Percentiles rank a stretch among this genome's conserved stretches.
Conservation (phyloP, 73 alveolate genomes). For the Tetrahymena borealis region DNA sequence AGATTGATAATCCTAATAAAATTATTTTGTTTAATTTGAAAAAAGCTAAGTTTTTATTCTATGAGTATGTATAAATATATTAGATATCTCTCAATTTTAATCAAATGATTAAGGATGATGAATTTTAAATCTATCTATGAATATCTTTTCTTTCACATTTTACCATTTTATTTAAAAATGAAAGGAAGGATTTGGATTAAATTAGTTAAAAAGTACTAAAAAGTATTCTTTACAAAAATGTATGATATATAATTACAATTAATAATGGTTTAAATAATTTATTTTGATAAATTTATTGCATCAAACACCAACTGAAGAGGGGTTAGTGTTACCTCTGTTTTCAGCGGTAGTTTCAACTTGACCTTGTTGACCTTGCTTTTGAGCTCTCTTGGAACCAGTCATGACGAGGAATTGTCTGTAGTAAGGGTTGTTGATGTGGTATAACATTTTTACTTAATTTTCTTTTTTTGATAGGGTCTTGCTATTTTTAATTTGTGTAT, state of each 20-base stretch:
- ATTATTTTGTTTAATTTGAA: too few species aligned
- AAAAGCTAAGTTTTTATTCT: too few species aligned
- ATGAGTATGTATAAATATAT: too few species aligned
- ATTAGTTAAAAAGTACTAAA: neutral
- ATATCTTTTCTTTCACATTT: too few species aligned
- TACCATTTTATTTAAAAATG: too few species aligned
- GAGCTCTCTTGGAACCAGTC: slow-evolving; percentile 2
- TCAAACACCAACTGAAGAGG: slow-evolving; percentile 4
- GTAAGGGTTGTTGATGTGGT: neutral
- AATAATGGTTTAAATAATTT: neutral
- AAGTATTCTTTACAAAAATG: neutral
- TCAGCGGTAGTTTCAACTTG: neutral
- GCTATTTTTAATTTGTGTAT: neutral
- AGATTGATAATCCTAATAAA: too few species aligned
- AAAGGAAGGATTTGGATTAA: neutral
- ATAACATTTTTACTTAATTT: neutral
- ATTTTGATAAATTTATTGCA: neutral
- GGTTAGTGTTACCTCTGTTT: neutral
- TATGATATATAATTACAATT: neutral
- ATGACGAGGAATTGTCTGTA: slow-evolving; percentile 1
- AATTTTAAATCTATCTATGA: too few species aligned
- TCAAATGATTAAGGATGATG: too few species aligned
- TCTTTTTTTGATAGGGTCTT: neutral
- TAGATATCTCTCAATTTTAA: too few species aligned
- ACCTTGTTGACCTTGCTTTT: neutral